Percentiles rank a stretch among this genome's conserved stretches.
These are phyloP conservation scores for Lentinula novae-zelandiae DNA, from an alignment of 1,284 basidiomycete genomes.

Conservation along the genomic window DNA sequence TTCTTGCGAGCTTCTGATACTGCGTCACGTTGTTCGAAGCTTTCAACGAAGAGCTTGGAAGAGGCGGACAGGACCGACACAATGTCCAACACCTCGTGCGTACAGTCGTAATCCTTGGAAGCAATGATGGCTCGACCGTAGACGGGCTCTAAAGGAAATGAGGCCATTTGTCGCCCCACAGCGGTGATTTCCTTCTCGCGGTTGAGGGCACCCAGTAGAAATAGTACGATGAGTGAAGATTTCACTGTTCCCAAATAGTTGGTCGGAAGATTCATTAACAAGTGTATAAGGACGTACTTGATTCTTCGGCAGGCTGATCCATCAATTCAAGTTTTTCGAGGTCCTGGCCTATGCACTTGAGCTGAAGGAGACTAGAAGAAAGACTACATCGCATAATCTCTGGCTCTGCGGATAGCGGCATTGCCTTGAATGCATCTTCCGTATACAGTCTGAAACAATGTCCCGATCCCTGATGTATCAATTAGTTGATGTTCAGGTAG, in stretches of 20 bases:
- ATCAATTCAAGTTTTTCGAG: constrained; percentile 79
- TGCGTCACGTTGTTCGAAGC: constrained; percentile 66
- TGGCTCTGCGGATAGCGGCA: constrained; percentile 71
- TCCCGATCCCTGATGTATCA: constrained; percentile 57
- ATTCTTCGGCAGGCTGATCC: constrained; percentile 74
- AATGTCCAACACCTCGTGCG: constrained; percentile 73
- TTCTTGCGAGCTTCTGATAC: constrained; percentile 68
- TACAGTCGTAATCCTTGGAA: constrained; percentile 68
- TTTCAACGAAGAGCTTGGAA: constrained; percentile 71
- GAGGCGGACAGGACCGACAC: constrained; percentile 78
- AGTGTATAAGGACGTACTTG: constrained; percentile 44
- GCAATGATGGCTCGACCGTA: constrained; percentile 75
- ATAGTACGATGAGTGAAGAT: constrained; percentile 73
- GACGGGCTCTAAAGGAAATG: constrained; percentile 83
- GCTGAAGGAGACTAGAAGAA: constrained; percentile 77
- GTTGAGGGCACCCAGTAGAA: constrained; percentile 73
- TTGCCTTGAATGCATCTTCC: constrained; percentile 65
- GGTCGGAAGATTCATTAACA: not conserved
- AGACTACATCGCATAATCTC: constrained; percentile 88
- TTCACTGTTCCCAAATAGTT: constrained; percentile 39
- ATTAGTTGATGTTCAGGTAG: not conserved
- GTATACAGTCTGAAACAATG: constrained; percentile 89
- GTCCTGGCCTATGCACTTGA: constrained; percentile 81
- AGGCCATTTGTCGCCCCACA: constrained; percentile 75
- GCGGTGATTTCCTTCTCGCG: constrained; percentile 60